Evolutionary conservation across 176 grass and related monocot genomes (phyloP).

Genomic region (Bromus sterilis): DNA sequence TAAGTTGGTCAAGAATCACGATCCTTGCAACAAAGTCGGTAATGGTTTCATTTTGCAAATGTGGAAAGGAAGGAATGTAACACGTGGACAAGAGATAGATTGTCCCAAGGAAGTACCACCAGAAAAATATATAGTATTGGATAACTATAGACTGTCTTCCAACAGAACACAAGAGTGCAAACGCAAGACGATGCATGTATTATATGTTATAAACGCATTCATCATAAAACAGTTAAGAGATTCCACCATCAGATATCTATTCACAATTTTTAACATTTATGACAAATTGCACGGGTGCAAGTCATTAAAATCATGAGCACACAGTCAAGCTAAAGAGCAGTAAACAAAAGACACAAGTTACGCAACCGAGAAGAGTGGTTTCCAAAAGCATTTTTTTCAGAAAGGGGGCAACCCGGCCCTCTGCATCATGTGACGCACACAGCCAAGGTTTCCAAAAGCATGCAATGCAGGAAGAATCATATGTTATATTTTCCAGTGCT

Average conservation of each 20-base stretch:
- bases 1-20: neutral
- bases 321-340: neutral
- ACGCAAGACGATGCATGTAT: neutral
- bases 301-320: neutral
- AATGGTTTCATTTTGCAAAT: neutral
- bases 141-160: too few relatives aligned
- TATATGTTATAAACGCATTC: neutral
- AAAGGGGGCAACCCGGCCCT: too few relatives aligned
- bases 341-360: neutral
- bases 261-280: neutral
- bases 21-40: neutral
- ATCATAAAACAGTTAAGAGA: neutral
- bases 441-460: neutral
- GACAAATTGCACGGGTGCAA: neutral
- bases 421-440: too few relatives aligned
- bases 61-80: neutral
- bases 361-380: neutral
- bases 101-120: neutral
- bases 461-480: neutral
- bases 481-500: conserved; percentile 3
- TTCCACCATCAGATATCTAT: neutral
- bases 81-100: neutral
- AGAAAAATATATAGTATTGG: neutral
- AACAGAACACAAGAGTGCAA: neutral
- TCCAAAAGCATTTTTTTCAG: neutral